A percentile compares a stretch with the other conserved stretches of the same genome.
Conservation (phyloP, 106 monocot genomes). For the Dendrobium nobile region DNA sequence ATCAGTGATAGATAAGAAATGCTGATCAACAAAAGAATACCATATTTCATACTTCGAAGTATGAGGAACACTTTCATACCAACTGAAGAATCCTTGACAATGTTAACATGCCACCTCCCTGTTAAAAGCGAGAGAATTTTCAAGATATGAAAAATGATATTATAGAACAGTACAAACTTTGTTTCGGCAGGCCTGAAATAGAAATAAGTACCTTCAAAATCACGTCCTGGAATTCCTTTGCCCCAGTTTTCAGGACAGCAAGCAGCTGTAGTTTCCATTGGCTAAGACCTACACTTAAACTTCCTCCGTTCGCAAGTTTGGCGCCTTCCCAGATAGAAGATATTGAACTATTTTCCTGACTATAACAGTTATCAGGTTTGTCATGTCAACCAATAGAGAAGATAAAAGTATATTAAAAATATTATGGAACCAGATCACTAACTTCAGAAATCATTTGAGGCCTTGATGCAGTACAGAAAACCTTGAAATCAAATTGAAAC, state of each 20-base stretch:
- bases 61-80: conserved; percentile 31
- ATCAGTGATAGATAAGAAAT: conserved; percentile 12
- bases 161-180: background rate
- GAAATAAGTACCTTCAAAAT: conserved; percentile 61
- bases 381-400: background rate
- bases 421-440: background rate
- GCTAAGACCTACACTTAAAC: conserved; percentile 72
- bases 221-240: conserved; percentile 57
- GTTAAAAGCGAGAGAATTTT: conserved; percentile 10
- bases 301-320: conserved; percentile 28
- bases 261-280: conserved; percentile 64
- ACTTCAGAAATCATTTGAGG: background rate
- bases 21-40: conserved; percentile 4
- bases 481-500: background rate
- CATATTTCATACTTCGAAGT: background rate
- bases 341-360: conserved; percentile 14
- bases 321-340: conserved; percentile 24
- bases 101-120: conserved; percentile 86
- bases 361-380: conserved; percentile 10
- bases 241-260: conserved; percentile 60
- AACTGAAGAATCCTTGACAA: conserved; percentile 60
- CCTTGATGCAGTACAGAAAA: background rate
- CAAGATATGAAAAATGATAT: conserved; percentile 9
- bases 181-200: background rate
- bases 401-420: background rate